These are phyloP conservation scores for Sporisorium graminicola DNA, from an alignment of 1,284 basidiomycete species.

Conservation along the genomic window DNA sequence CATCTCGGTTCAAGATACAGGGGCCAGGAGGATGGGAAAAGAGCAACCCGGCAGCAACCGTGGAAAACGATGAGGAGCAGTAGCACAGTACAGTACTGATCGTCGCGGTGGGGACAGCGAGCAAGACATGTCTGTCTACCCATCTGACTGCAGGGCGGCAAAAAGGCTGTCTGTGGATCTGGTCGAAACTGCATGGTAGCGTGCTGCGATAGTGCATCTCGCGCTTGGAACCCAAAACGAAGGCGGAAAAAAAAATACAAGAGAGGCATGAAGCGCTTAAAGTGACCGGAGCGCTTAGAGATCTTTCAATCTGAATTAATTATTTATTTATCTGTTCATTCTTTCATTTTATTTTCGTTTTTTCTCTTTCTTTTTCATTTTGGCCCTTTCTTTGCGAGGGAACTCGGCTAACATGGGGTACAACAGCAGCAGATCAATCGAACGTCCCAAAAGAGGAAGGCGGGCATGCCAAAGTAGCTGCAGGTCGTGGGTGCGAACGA, in stretches of 20 bases:
- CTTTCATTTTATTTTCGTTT: not conserved
- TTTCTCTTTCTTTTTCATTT: not conserved
- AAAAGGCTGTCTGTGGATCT: no score
- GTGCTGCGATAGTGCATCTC: conserved; percentile 15
- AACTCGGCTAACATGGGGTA: not conserved
- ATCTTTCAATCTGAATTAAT: no score
- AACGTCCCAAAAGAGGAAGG: conserved; percentile 20
- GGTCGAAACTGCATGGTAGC: conserved; percentile 9
- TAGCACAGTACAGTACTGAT: not conserved
- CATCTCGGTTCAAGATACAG: conserved; percentile 13
- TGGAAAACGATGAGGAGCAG: no score
- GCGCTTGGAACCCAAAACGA: not conserved
- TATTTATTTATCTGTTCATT: not conserved
- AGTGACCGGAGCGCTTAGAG: not conserved
- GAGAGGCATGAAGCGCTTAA: not conserved
- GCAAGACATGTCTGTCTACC: not conserved
- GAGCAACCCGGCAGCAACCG: conserved; percentile 1
- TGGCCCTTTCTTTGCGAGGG: not conserved
- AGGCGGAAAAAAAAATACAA: not conserved
- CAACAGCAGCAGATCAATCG: not conserved
- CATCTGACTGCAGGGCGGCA: not conserved
- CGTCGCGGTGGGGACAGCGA: conserved; percentile 1
- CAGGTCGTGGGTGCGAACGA: conserved; percentile 2
- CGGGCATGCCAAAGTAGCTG: conserved; percentile 5
- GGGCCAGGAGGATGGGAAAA: conserved; percentile 27